Evolutionary conservation across 225 moss, liverwort and hornwort genomes (phyloP).

Genomic region (Polytrichum commune): DNA sequence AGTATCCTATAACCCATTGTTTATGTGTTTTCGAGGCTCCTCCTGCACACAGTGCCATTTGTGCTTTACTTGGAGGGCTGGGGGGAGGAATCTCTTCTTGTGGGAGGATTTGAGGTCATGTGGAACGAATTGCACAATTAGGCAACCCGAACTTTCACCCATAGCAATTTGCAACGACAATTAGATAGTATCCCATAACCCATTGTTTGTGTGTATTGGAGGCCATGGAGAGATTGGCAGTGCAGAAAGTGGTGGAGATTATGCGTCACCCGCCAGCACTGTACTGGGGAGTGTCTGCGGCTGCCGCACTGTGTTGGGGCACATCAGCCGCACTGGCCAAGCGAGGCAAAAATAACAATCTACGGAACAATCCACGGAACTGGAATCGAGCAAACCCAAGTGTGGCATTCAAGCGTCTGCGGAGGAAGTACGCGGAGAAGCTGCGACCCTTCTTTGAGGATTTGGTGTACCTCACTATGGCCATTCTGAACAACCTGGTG

Average conservation of each 20-base stretch:
- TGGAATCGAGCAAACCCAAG: slow-evolving; percentile 17
- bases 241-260: slow-evolving; percentile 36
- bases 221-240: slow-evolving; percentile 43
- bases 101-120: too few relatives aligned
- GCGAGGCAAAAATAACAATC: slow-evolving; percentile 16
- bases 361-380: neutral
- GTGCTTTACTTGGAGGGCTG: too few relatives aligned
- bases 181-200: too few relatives aligned
- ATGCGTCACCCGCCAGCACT: slow-evolving; percentile 42
- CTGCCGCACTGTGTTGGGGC: slow-evolving; percentile 49
- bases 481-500: slow-evolving; percentile 34
- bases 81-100: too few relatives aligned
- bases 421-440: slow-evolving; percentile 33
- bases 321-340: slow-evolving; percentile 45
- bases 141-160: too few relatives aligned
- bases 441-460: slow-evolving; percentile 50
- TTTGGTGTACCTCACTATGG: slow-evolving; percentile 42
- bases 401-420: slow-evolving; percentile 41
- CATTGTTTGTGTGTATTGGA: neutral
- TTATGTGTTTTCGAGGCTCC: too few relatives aligned
- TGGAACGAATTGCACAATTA: too few relatives aligned
- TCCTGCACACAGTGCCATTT: too few relatives aligned
- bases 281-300: slow-evolving; percentile 48
- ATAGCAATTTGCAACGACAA: too few relatives aligned
- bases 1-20: too few relatives aligned